phyloP scores from a whole-genome alignment of 2,329 filamentous ascomycete genomes.

The Trichophyton schoenleinii region DNA sequence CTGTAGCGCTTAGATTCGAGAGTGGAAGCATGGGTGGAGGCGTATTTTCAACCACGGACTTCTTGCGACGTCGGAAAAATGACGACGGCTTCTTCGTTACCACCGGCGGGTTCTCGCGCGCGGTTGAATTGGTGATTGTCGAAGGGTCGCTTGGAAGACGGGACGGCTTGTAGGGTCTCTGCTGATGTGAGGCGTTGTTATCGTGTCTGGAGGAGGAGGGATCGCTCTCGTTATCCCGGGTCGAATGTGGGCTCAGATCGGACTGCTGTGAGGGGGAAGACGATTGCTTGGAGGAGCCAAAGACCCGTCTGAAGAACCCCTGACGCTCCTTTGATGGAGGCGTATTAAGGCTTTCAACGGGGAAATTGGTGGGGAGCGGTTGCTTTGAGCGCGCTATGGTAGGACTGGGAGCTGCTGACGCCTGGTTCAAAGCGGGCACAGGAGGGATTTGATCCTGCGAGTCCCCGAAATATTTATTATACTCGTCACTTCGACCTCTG shows the following conservation, averaged over 20 bases:
- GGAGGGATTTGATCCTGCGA: slow-evolving; percentile 26
- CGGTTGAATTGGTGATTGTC: slow-evolving; percentile 14
- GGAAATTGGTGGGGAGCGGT: slow-evolving; percentile 17
- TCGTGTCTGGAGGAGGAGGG: slow-evolving; percentile 2
- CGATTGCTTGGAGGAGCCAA: slow-evolving; percentile 57
- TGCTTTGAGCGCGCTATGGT: slow-evolving; percentile 41
- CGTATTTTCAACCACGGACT: slow-evolving; percentile 57
- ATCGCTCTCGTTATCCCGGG: slow-evolving; percentile 2
- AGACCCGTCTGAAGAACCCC: slow-evolving; percentile 89
- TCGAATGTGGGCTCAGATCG: slow-evolving; percentile 6
- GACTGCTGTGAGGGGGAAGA: slow-evolving; percentile 14
- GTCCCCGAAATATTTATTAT: slow-evolving; percentile 17
- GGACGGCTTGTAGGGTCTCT: slow-evolving; percentile 19
- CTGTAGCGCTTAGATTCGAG: slow-evolving; percentile 25
- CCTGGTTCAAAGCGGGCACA: slow-evolving; percentile 35
- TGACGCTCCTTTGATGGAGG: slow-evolving; percentile 51
- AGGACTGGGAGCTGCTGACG: slow-evolving; percentile 42
- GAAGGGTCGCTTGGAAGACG: slow-evolving; percentile 18
- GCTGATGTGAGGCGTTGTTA: slow-evolving; percentile 13
- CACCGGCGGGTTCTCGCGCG: slow-evolving; percentile 27
- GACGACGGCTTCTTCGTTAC: slow-evolving; percentile 86
- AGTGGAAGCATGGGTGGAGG: slow-evolving; percentile 46
- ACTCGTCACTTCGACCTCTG: slow-evolving; percentile 22
- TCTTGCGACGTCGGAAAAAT: slow-evolving; percentile 89
- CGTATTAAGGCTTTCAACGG: slow-evolving; percentile 31